Conservation (phyloP, 2,329 filamentous ascomycete genomes). For the Fusarium foetens region DNA sequence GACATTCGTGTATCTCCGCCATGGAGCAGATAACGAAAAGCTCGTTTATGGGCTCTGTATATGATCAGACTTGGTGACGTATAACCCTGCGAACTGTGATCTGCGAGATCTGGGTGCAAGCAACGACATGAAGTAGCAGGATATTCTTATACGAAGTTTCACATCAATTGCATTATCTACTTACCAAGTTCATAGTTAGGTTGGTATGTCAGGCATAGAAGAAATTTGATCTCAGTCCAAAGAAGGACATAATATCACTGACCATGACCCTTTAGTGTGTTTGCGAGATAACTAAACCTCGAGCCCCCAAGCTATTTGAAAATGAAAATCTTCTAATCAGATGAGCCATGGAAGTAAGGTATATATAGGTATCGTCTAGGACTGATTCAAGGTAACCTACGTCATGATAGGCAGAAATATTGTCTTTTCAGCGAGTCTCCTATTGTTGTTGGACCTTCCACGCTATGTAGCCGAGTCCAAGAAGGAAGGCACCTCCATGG, state of each 20-base stretch:
- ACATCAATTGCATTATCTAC: too few species aligned
- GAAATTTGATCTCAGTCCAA: background rate
- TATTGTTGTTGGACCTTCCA: slow-evolving; percentile 13
- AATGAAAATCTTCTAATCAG: background rate
- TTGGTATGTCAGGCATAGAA: background rate
- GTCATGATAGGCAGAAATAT: background rate
- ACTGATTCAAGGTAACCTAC: background rate
- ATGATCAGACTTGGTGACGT: background rate
- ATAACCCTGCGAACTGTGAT: background rate
- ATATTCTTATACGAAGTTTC: background rate
- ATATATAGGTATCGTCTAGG: background rate
- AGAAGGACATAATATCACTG: background rate
- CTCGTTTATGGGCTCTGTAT: background rate
- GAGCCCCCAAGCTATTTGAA: background rate
- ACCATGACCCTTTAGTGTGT: background rate
- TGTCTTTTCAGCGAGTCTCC: background rate
- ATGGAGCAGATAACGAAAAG: background rate
- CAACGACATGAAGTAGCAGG: background rate
- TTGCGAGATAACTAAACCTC: background rate
- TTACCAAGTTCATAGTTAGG: background rate
- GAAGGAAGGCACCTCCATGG: background rate
- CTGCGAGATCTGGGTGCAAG: background rate
- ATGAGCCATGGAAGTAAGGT: background rate
- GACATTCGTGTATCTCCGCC: background rate
- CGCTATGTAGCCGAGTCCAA: background rate